These are phyloP conservation scores for Claviceps sp. DNA, from an alignment of 2,329 filamentous ascomycete genomes.

Conservation along the genomic window DNA sequence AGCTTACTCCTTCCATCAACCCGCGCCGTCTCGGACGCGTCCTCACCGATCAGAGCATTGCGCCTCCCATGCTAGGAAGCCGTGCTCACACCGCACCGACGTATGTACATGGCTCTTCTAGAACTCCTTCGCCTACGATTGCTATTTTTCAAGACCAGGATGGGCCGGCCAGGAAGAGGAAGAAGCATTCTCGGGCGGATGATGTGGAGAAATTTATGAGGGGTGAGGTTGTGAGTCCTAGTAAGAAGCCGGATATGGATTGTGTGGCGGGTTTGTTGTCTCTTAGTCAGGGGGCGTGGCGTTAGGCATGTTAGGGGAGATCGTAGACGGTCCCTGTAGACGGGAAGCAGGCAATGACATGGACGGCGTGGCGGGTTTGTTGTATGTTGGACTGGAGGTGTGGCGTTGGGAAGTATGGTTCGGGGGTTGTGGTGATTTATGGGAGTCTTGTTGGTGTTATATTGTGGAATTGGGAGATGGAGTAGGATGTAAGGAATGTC, in stretches of 20 bases:
- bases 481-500: too few relatives aligned
- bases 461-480: too few relatives aligned
- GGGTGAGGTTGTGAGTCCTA: slow-evolving; percentile 47
- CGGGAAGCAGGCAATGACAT: slow-evolving; percentile 37
- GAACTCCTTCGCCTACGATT: slow-evolving; percentile 20
- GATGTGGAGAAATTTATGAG: slow-evolving; percentile 67
- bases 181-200: slow-evolving; percentile 22
- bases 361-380: slow-evolving; percentile 76
- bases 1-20: slow-evolving; percentile 14
- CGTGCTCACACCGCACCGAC: slow-evolving; percentile 29
- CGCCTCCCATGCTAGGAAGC: slow-evolving; percentile 17
- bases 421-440: too few relatives aligned
- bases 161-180: slow-evolving; percentile 7
- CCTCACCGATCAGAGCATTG: slow-evolving; percentile 26
- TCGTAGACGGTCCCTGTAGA: too few relatives aligned
- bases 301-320: slow-evolving; percentile 21
- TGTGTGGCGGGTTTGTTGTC: slow-evolving; percentile 82
- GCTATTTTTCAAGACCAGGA: slow-evolving; percentile 39
- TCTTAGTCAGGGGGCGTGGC: slow-evolving; percentile 86
- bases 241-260: slow-evolving; percentile 70
- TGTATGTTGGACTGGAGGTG: slow-evolving; percentile 79
- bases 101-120: slow-evolving; percentile 16
- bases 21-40: slow-evolving; percentile 27
- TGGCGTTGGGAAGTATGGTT: slow-evolving; percentile 43
- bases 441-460: too few relatives aligned